phyloP scores from a whole-genome alignment of 495 filamentous ascomycete genomes.

The Lasiosphaeris hirsuta region DNA sequence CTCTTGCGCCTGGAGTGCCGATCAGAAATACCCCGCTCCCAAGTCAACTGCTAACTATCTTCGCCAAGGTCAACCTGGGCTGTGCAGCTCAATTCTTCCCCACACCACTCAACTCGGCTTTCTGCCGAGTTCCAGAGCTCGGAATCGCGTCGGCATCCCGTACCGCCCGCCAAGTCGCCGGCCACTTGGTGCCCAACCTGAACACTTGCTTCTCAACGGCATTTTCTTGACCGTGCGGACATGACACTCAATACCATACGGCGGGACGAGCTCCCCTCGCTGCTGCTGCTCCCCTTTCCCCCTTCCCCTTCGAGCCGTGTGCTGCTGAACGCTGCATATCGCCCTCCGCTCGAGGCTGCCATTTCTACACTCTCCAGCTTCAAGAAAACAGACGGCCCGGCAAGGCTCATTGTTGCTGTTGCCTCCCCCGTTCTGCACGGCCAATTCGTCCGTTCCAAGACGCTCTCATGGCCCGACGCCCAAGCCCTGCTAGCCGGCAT shows the following conservation, averaged over 20 bases:
- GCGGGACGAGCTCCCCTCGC: slow-evolving; percentile 38
- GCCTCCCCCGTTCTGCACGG: slow-evolving; percentile 51
- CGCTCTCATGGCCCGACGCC: slow-evolving; percentile 53
- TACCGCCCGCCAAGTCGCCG: too few species aligned
- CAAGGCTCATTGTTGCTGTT: slow-evolving; percentile 52
- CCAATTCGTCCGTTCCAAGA: slow-evolving; percentile 44
- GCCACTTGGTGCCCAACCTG: too few species aligned
- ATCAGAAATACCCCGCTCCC: too few species aligned
- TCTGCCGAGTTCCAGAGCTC: too few species aligned
- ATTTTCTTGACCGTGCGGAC: too few species aligned
- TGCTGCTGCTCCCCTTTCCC: slow-evolving; percentile 57
- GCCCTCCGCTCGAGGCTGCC: slow-evolving; percentile 47
- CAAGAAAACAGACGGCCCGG: slow-evolving; percentile 32
- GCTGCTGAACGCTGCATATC: slow-evolving; percentile 54
- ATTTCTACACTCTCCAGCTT: slow-evolving; percentile 46
- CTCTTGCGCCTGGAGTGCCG: too few species aligned
- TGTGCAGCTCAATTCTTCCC: too few species aligned
- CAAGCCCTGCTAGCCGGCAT: slow-evolving; percentile 71
- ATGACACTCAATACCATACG: slow-evolving; percentile 7
- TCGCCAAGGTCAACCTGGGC: too few species aligned
- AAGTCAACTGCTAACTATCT: too few species aligned
- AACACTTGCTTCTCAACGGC: too few species aligned
- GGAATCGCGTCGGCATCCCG: too few species aligned
- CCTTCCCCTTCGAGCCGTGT: slow-evolving; percentile 44
- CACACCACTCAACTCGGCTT: too few species aligned